phyloP scores from a whole-genome alignment of 495 filamentous ascomycete species.

The Staphylotrichum longicolle region DNA sequence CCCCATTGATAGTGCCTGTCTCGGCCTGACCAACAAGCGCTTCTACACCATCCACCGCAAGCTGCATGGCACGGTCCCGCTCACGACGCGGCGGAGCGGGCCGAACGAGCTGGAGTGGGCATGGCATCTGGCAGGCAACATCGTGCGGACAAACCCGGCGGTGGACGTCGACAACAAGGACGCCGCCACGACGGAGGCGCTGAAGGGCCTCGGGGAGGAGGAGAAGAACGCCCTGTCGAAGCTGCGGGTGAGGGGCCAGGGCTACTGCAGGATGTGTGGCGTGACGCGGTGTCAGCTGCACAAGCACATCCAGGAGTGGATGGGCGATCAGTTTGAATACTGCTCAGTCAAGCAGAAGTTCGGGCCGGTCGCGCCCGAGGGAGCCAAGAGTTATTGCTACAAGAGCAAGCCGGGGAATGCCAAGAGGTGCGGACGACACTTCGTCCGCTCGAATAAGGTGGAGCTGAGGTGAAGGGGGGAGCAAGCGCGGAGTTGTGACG shows the following conservation, averaged over 20 bases:
- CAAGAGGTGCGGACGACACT: slow-evolving; percentile 50
- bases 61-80: slow-evolving; percentile 49
- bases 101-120: slow-evolving; percentile 57
- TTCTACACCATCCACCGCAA: slow-evolving; percentile 53
- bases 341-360: slow-evolving; percentile 52
- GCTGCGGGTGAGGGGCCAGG: slow-evolving; percentile 45
- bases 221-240: slow-evolving; percentile 39
- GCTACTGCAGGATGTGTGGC: slow-evolving; percentile 52
- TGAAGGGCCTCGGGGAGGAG: slow-evolving; percentile 17
- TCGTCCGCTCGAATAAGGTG: slow-evolving; percentile 28
- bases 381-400: slow-evolving; percentile 45
- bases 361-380: slow-evolving; percentile 39
- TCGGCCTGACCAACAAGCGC: slow-evolving; percentile 51
- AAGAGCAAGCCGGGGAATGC: slow-evolving; percentile 49
- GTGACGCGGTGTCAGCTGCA: slow-evolving; percentile 53
- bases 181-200: background rate
- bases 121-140: slow-evolving; percentile 48
- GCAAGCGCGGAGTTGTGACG: background rate
- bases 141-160: slow-evolving; percentile 20
- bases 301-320: slow-evolving; percentile 53
- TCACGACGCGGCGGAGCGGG: slow-evolving; percentile 47
- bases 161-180: slow-evolving; percentile 9
- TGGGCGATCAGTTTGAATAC: slow-evolving; percentile 49
- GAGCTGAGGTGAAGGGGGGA: slow-evolving; percentile 23
- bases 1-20: slow-evolving; percentile 54